Conservation (phyloP, 495 filamentous ascomycete species). For the Aspergillus bertholletiae region DNA sequence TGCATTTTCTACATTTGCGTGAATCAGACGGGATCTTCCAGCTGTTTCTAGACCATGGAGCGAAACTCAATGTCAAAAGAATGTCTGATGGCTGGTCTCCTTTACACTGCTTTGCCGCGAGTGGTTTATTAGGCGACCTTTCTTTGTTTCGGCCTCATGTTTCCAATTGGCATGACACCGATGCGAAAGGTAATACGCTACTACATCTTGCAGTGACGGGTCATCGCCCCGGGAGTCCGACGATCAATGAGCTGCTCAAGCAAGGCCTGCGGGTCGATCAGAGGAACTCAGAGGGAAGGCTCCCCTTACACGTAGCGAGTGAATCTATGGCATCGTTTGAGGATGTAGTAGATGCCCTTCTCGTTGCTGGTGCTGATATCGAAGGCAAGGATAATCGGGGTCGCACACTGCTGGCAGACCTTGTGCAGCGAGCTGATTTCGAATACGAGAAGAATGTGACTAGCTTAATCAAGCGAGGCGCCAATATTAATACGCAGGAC, state of each 20-base stretch:
- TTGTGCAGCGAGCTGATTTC: constrained; percentile 5
- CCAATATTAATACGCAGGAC: constrained; percentile 19
- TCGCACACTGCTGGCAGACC: constrained; percentile 11
- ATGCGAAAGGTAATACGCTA: neutral
- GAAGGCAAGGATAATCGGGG: constrained; percentile 19
- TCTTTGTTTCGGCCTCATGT: neutral
- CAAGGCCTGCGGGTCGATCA: neutral
- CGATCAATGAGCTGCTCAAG: neutral
- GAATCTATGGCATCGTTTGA: constrained; percentile 1
- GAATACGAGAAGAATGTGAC: constrained; percentile 6
- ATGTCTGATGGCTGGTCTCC: neutral
- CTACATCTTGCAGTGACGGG: neutral
- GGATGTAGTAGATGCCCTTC: constrained; percentile 13
- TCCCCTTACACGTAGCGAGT: constrained; percentile 8
- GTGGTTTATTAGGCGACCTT: neutral
- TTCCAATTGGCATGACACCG: neutral
- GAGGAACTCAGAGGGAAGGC: constrained; percentile 15
- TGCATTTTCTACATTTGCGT: neutral
- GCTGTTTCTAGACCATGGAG: neutral
- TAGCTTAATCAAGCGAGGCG: constrained; percentile 10
- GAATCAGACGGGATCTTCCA: neutral
- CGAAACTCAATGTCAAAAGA: neutral
- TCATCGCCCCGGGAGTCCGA: neutral
- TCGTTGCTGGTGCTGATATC: constrained; percentile 17
- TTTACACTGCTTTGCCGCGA: neutral